These are phyloP conservation scores for Thelonectria blattea DNA, from an alignment of 2,329 filamentous ascomycete species.

Conservation along the genomic window DNA sequence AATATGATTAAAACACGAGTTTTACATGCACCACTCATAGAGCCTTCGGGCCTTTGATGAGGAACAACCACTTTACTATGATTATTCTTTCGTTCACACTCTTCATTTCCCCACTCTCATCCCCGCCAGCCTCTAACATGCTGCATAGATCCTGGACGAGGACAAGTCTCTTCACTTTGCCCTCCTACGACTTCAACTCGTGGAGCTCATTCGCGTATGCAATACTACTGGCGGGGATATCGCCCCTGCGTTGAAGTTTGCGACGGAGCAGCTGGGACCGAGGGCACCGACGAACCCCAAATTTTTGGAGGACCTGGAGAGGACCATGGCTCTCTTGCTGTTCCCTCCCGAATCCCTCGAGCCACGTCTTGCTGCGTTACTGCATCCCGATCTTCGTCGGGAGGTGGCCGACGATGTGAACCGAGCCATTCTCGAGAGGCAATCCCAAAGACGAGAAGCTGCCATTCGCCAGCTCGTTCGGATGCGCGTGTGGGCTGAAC, in stretches of 20 bases:
- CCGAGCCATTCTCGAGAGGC: slow-evolving; percentile 78
- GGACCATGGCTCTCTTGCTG: slow-evolving; percentile 90
- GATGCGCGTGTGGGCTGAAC: slow-evolving; percentile 85
- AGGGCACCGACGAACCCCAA: slow-evolving; percentile 80
- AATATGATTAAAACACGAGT: slow-evolving; percentile 87
- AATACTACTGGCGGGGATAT: slow-evolving; percentile 75
- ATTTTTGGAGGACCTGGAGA: slow-evolving; percentile 86
- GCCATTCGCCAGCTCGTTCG: slow-evolving; percentile 82
- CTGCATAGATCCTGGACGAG: slow-evolving; percentile 80
- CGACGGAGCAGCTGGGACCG: slow-evolving; percentile 84
- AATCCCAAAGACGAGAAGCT: slow-evolving; percentile 77
- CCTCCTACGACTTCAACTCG: slow-evolving; percentile 85
- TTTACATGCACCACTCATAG: slow-evolving; percentile 99
- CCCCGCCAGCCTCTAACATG: slow-evolving; percentile 18
- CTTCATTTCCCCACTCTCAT: neutral
- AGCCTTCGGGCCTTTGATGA: slow-evolving; percentile 88
- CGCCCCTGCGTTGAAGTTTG: slow-evolving; percentile 81
- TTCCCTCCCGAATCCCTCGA: slow-evolving; percentile 83
- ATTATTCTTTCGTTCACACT: slow-evolving; percentile 28
- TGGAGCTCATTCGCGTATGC: slow-evolving; percentile 87
- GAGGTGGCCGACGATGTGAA: slow-evolving; percentile 90
- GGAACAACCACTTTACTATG: slow-evolving; percentile 69
- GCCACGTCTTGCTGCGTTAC: slow-evolving; percentile 74
- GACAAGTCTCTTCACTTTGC: slow-evolving; percentile 87
- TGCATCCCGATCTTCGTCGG: slow-evolving; percentile 80